Base-by-base conservation (phyloP, 257 asterid genomes). In the Handroanthus guayacan region DNA sequence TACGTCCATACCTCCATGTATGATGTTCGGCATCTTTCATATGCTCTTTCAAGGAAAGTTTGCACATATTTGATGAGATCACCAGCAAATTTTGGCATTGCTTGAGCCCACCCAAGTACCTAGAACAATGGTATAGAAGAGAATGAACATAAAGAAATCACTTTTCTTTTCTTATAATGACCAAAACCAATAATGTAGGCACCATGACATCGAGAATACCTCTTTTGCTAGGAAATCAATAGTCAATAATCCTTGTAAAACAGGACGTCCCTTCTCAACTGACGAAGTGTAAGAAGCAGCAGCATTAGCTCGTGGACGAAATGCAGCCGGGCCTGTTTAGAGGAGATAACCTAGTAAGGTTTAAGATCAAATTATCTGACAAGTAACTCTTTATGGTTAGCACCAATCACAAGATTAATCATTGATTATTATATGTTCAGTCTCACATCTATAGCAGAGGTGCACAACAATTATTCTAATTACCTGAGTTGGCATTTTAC, bases 61-160 rank as follows among this genome's bases (percentile, higher is more conserved):
- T 89, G 97, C 81, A 93, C 92, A 76, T 93, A 95, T 84, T 82
- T 90, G 86, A 91, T 87, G 78, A 95, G 92, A 80, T 90, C 98
- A 70, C 78, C 86, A 72, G 98, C 85, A 87, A 93, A 95, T 86
- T 93, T 95, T 73, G 99, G 99, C 99, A 93, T 89, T 84, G 99
- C 96, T 87, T 95, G 98, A 63, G 97, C 98, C 99, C 99, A 95
- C 31, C 97, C 95, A 84, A 95, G 93, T 72, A 95, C 98, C 99
- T 95, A 79, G 47, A 81, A n/a, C 69, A 80, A 80, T 81, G 79
- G 44, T 45, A 16, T 38, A 63, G 52, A 80, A 54, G 68, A 55
- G 69, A 71, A 41, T 54, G 52, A 70, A 36, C 61, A 45, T 38
- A 70, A 73, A 36, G 13, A 65, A 58, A 67, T 50, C 51, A 73